Evolutionary conservation across 2,329 filamentous ascomycete species (phyloP).

Genomic region (Penicillium sp.): DNA sequence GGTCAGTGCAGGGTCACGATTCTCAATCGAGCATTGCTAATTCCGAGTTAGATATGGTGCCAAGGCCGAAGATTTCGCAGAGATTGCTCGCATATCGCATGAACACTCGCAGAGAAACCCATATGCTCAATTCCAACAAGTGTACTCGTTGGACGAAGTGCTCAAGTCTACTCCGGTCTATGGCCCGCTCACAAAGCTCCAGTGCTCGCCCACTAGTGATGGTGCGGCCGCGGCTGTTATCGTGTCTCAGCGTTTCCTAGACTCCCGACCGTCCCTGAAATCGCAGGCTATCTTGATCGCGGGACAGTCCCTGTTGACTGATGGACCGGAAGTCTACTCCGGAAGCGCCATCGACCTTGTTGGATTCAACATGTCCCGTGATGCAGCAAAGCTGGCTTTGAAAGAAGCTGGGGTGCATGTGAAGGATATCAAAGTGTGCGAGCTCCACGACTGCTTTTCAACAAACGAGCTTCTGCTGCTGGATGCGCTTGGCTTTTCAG

Average conservation of each 20-base stretch:
- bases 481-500: constrained; percentile 78
- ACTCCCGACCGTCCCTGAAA: constrained; percentile 79
- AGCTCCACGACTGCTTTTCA: constrained; percentile 95
- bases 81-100: constrained; percentile 92
- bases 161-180: constrained; percentile 75
- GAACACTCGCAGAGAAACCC: constrained; percentile 87
- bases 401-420: constrained; percentile 67
- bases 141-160: constrained; percentile 85
- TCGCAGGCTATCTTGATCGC: constrained; percentile 82
- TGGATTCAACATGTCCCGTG: constrained; percentile 80
- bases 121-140: constrained; percentile 91
- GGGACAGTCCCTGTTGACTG: constrained; percentile 84
- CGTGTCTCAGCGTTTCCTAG: constrained; percentile 85
- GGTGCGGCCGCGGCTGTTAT: constrained; percentile 86
- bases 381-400: constrained; percentile 70
- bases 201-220: constrained; percentile 95
- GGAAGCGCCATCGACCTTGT: constrained; percentile 81
- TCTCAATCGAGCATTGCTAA: neutral
- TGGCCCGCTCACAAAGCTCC: constrained; percentile 87
- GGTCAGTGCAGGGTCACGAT: constrained; percentile 53
- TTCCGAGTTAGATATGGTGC: constrained; percentile 69
- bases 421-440: constrained; percentile 76
- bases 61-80: constrained; percentile 80
- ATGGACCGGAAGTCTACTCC: constrained; percentile 78
- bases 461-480: constrained; percentile 90